Evolutionary conservation across 768 basidiomycete species (phyloP).

Genomic region (Trametes coccinea): DNA sequence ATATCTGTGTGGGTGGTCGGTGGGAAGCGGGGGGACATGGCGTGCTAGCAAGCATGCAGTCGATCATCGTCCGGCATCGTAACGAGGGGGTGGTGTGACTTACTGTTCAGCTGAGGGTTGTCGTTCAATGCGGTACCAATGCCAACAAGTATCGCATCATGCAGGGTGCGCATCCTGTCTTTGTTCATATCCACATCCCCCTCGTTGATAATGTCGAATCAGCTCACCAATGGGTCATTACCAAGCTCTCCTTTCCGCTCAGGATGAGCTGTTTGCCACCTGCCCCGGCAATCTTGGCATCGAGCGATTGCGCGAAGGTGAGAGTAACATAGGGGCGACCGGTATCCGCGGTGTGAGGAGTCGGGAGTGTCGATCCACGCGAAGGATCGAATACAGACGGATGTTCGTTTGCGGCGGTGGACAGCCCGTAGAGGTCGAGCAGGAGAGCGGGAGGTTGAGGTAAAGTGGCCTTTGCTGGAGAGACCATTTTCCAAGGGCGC

Average conservation of each 20-base stretch:
- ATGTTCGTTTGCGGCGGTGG: not conserved
- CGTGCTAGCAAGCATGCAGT: constrained; percentile 43
- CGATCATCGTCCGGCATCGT: not conserved
- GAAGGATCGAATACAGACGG: constrained; percentile 21
- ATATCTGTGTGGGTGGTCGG: constrained; percentile 27
- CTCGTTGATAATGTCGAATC: too few relatives aligned
- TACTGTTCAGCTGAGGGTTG: constrained; percentile 92
- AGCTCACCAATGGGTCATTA: constrained; percentile 90
- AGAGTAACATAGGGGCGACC: constrained; percentile 67
- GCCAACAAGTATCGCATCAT: constrained; percentile 91
- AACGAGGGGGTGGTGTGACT: constrained; percentile 26
- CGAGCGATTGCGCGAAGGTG: constrained; percentile 83
- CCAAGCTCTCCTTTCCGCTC: constrained; percentile 84
- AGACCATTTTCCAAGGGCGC: not conserved
- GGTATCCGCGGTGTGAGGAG: constrained; percentile 12
- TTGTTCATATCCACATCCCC: not conserved
- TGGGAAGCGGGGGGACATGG: constrained; percentile 48
- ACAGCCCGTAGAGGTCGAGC: constrained; percentile 13
- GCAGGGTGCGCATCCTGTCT: constrained; percentile 83
- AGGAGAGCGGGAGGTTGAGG: constrained; percentile 15
- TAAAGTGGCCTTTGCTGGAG: not conserved
- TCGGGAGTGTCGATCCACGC: constrained; percentile 9
- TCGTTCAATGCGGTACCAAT: constrained; percentile 89
- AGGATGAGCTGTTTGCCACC: constrained; percentile 75
- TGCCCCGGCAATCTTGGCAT: constrained; percentile 84